These are phyloP conservation scores for Phytophthora macrochlamydospora DNA, from an alignment of 352 stramenopile genomes.

Conservation along the genomic window DNA sequence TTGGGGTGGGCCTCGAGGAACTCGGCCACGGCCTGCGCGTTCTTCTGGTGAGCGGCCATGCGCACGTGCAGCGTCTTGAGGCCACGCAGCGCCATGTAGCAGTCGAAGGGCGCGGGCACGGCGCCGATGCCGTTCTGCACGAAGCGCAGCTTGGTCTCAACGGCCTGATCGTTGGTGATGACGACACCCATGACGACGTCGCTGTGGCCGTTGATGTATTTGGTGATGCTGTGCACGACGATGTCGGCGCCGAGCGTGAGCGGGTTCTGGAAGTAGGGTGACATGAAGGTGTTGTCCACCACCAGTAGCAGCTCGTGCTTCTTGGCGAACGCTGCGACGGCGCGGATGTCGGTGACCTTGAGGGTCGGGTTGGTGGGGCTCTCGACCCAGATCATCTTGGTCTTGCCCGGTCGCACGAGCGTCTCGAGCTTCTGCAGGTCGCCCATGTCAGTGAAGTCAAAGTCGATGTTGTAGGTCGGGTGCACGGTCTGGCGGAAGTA, in stretches of 20 bases:
- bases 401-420: slow-evolving; percentile 84
- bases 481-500: slow-evolving; percentile 93
- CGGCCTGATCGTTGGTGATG: slow-evolving; percentile 91
- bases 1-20: slow-evolving; percentile 89
- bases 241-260: slow-evolving; percentile 92
- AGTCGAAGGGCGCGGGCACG: slow-evolving; percentile 93
- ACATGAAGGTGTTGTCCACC: slow-evolving; percentile 96
- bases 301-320: slow-evolving; percentile 89
- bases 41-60: slow-evolving; percentile 95
- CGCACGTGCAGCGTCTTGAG: slow-evolving; percentile 96
- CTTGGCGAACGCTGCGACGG: slow-evolving; percentile 90
- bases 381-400: slow-evolving; percentile 95
- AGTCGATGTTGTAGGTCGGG: slow-evolving; percentile 91
- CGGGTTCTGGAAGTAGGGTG: slow-evolving; percentile 93
- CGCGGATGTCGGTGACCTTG: slow-evolving; percentile 95
- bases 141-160: slow-evolving; percentile 94
- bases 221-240: slow-evolving; percentile 94
- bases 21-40: slow-evolving; percentile 91
- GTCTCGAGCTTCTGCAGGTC: slow-evolving; percentile 82
- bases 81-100: slow-evolving; percentile 94
- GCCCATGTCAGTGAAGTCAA: slow-evolving; percentile 94
- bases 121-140: slow-evolving; percentile 94
- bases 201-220: slow-evolving; percentile 97
- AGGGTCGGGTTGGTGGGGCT: slow-evolving; percentile 94
- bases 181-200: slow-evolving; percentile 93